A percentile compares a stretch with the other conserved stretches of the same genome.
Evolutionary conservation across 352 stramenopile species (phyloP).

Genomic region (Phytophthora vignae): DNA sequence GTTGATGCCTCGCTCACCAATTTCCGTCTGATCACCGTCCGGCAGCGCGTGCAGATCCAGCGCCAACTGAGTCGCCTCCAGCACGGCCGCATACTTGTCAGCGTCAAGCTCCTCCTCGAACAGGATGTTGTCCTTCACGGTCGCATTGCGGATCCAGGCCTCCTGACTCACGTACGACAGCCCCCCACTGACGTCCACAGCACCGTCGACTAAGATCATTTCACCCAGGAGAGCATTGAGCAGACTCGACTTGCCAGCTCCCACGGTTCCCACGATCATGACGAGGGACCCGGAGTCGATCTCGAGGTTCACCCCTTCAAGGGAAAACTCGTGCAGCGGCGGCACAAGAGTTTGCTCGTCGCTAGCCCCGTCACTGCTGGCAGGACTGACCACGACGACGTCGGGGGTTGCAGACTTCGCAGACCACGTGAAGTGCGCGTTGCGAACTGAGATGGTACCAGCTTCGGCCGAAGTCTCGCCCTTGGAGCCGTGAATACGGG

Average conservation of each 20-base stretch:
- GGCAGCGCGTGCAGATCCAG: slow-evolving; percentile 89
- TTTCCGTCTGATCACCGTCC: slow-evolving; percentile 92
- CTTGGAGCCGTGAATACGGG: neutral
- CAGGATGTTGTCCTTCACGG: slow-evolving; percentile 81
- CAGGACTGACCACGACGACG: slow-evolving; percentile 38
- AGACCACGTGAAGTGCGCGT: slow-evolving; percentile 37
- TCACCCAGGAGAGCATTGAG: slow-evolving; percentile 61
- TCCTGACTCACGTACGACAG: slow-evolving; percentile 92
- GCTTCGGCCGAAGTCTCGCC: neutral
- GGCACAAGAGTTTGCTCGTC: slow-evolving; percentile 3
- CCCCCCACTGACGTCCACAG: slow-evolving; percentile 34
- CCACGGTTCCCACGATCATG: slow-evolving; percentile 63
- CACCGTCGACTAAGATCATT: slow-evolving; percentile 44
- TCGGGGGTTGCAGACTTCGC: slow-evolving; percentile 9
- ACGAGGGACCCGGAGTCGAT: slow-evolving; percentile 65
- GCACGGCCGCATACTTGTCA: slow-evolving; percentile 48
- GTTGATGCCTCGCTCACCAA: slow-evolving; percentile 96
- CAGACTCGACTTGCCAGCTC: slow-evolving; percentile 63
- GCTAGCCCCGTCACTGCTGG: slow-evolving; percentile 9
- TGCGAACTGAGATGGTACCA: slow-evolving; percentile 26
- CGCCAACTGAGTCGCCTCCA: slow-evolving; percentile 82
- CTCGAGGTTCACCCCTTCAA: slow-evolving; percentile 61
- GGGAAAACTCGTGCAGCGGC: slow-evolving; percentile 26
- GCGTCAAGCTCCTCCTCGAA: slow-evolving; percentile 40
- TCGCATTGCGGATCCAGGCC: slow-evolving; percentile 94